Evolutionary conservation across 257 asterid genomes (phyloP).

Genomic region (Salvia rosmarinus): DNA sequence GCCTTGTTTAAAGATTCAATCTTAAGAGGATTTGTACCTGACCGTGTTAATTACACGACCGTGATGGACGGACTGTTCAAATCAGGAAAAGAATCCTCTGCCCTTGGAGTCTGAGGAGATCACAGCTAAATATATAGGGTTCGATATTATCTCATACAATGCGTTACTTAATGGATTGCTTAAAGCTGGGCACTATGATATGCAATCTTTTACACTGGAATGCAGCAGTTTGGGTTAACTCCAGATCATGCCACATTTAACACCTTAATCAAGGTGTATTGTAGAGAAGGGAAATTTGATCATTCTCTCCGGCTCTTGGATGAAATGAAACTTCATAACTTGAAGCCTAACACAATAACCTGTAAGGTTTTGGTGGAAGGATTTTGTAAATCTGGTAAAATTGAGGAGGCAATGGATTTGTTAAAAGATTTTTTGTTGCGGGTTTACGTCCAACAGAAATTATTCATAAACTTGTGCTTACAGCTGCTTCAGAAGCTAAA

Average conservation of each 20-base stretch:
- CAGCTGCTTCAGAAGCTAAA: slow-evolving; percentile 65
- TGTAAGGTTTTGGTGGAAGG: slow-evolving; percentile 69
- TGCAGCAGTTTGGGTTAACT: slow-evolving; percentile 60
- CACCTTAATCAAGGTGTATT: slow-evolving; percentile 65
- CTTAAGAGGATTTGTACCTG: slow-evolving; percentile 66
- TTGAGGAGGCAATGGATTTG: slow-evolving; percentile 57
- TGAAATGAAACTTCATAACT: slow-evolving; percentile 67
- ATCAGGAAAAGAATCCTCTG: slow-evolving; percentile 70
- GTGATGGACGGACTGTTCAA: slow-evolving; percentile 87
- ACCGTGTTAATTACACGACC: slow-evolving; percentile 76
- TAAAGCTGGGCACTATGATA: slow-evolving; percentile 62
- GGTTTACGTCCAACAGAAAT: slow-evolving; percentile 65
- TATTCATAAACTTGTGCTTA: slow-evolving; percentile 61
- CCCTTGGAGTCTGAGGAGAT: slow-evolving; percentile 75
- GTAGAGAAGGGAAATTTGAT: slow-evolving; percentile 70
- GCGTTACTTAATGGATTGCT: slow-evolving; percentile 76
- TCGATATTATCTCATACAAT: slow-evolving; percentile 73
- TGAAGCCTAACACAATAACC: slow-evolving; percentile 66
- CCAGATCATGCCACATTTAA: slow-evolving; percentile 79
- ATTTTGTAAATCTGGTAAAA: slow-evolving; percentile 68
- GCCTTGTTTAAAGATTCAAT: slow-evolving; percentile 51
- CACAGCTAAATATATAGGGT: slow-evolving; percentile 53
- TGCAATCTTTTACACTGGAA: slow-evolving; percentile 63
- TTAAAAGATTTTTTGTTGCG: slow-evolving; percentile 52
- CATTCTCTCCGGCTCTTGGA: slow-evolving; percentile 55